These are phyloP conservation scores for Crassisporium funariophilum DNA, from an alignment of 768 basidiomycete species.

Conservation along the genomic window DNA sequence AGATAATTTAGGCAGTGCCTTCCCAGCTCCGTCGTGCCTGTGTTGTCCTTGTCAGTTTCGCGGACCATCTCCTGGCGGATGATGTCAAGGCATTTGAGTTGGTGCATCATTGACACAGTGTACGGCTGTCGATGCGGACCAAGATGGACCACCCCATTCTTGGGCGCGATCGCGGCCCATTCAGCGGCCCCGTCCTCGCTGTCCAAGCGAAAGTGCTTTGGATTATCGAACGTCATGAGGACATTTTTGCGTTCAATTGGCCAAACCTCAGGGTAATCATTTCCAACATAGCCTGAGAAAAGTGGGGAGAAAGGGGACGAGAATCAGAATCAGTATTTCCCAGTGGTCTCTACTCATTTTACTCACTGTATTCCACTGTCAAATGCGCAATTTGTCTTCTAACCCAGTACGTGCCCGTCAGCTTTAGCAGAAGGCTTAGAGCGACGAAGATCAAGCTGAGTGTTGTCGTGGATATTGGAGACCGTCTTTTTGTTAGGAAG, in stretches of 20 bases:
- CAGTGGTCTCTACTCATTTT: slow-evolving; percentile 9
- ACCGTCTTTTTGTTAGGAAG: slow-evolving; percentile 6
- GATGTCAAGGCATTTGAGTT: slow-evolving; percentile 37
- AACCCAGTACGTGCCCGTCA: slow-evolving; percentile 23
- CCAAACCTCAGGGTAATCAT: slow-evolving; percentile 35
- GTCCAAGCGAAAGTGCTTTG: slow-evolving; percentile 31
- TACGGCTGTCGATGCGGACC: slow-evolving; percentile 33
- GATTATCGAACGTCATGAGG: slow-evolving; percentile 35
- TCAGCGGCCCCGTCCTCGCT: slow-evolving; percentile 28
- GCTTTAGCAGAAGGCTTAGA: slow-evolving; percentile 22
- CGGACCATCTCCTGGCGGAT: slow-evolving; percentile 33
- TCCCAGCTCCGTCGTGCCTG: slow-evolving; percentile 23
- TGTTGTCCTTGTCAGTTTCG: slow-evolving; percentile 10
- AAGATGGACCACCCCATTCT: slow-evolving; percentile 33
- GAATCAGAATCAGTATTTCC: slow-evolving; percentile 1
- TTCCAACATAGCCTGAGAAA: slow-evolving; percentile 28
- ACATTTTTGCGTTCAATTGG: slow-evolving; percentile 31
- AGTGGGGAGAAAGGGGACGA: slow-evolving; percentile 1
- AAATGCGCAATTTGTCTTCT: slow-evolving; percentile 20
- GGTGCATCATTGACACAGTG: slow-evolving; percentile 38
- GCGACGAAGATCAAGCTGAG: slow-evolving; percentile 20
- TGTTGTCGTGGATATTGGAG: slow-evolving; percentile 12
- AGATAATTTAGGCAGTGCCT: slow-evolving; percentile 36
- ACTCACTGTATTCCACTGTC: slow-evolving; percentile 28
- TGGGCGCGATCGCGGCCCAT: slow-evolving; percentile 33